These are phyloP conservation scores for Parathielavia appendiculata DNA, from an alignment of 495 filamentous ascomycete genomes.

Conservation along the genomic window DNA sequence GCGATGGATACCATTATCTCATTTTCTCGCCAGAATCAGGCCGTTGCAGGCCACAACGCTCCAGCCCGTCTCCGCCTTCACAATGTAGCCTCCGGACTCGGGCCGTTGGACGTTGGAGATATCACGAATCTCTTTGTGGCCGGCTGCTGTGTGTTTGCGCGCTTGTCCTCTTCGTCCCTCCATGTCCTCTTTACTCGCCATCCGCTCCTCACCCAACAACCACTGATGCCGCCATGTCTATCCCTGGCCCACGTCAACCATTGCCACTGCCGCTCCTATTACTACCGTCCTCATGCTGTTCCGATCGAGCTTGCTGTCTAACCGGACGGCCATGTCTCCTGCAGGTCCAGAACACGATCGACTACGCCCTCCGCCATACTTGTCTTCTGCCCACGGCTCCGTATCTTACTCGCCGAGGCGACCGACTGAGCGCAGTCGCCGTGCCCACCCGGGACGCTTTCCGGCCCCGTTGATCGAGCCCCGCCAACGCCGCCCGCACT, in stretches of 20 bases:
- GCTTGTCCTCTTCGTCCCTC: not conserved
- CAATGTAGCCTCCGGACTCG: constrained; percentile 22
- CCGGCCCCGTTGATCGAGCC: constrained; percentile 48
- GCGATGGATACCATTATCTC: constrained; percentile 25
- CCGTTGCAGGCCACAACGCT: constrained; percentile 24
- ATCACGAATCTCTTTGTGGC: constrained; percentile 25
- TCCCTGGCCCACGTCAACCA: constrained; percentile 3
- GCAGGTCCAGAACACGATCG: constrained; percentile 32
- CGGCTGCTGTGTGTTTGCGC: constrained; percentile 31
- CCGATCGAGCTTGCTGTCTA: constrained; percentile 19
- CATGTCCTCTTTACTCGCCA: not conserved
- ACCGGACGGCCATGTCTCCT: constrained; percentile 23
- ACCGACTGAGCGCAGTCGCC: constrained; percentile 30
- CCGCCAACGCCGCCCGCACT: constrained; percentile 48
- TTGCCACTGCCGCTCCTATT: not conserved
- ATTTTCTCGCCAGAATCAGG: constrained; percentile 27
- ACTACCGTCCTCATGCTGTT: constrained; percentile 13
- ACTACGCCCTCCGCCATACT: constrained; percentile 33
- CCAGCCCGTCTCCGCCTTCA: constrained; percentile 23
- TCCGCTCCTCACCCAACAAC: constrained; percentile 4
- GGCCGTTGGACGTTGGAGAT: constrained; percentile 16
- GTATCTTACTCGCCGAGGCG: constrained; percentile 41
- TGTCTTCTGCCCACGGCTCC: constrained; percentile 34
- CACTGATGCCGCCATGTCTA: constrained; percentile 2
- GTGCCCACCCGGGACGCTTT: constrained; percentile 28